Base-by-base conservation (phyloP, 768 basidiomycete species). In the Calocybe indica region DNA sequence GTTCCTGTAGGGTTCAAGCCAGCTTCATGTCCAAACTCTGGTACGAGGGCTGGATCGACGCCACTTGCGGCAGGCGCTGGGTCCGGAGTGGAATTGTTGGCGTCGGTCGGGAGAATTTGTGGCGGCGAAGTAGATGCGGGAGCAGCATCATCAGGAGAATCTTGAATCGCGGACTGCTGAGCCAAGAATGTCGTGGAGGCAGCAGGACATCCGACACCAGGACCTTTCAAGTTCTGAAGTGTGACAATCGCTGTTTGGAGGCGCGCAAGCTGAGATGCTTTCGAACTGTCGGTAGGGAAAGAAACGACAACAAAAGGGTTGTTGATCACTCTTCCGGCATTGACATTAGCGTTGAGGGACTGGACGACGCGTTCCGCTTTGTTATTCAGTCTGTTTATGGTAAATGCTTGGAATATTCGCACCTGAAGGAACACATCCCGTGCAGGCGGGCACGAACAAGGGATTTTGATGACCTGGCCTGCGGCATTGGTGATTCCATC, bases 151-250 rank as follows among this genome's bases (percentile, higher is more conserved):
- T 51, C 58, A 40, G 62, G 55, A 0, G 61, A 67, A 40, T 63
- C 58, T 46, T 68, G 62, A 35, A 73, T 65, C 8, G 67, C 68
- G 46, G 63, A 53, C 30, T 62, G 64, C 38, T 72, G 71, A 0
- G 70, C 76, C 15, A 68, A 54, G 56, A 84, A 79, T 4, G 82
- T 86, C 0, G 85, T 83, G 7, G 82, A 73, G 1, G 75, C 76
- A 10, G 77, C 75, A 5, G 85, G 85, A 60, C 83, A 88, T 10
- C 85, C 87, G 5, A 71, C 62, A 35, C 85, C 87, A 0, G 82
- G 71, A 1, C 85, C 86, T 42, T 73, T 68, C 37, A 88, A 60
- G 61, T 88, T 89, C 66, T 89, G 87, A n/a, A 88, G 66, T 5
- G 86, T 83, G 34, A 85, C 74, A 8, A 80, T 57, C 5, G 79